phyloP scores from a whole-genome alignment of 1,284 basidiomycete genomes.

The Cutaneotrichosporon cavernicola region DNA sequence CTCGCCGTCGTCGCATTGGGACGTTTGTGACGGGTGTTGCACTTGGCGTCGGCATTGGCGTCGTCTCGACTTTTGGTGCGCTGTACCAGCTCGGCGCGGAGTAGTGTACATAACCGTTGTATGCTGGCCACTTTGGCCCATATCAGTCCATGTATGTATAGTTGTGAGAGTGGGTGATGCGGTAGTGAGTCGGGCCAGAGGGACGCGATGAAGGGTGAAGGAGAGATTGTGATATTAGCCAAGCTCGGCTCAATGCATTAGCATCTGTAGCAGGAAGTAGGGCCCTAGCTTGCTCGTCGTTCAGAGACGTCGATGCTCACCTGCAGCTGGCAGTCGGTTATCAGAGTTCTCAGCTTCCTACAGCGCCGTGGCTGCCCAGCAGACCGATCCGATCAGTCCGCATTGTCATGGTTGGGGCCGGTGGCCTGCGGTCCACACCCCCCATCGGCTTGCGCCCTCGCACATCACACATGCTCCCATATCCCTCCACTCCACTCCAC shows the following conservation, averaged over 20 bases:
- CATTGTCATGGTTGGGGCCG: no score
- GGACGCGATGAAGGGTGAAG: not conserved
- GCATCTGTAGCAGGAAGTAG: no score
- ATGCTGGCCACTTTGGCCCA: not conserved
- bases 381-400: not conserved
- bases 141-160: constrained; percentile 1
- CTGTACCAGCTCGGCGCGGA: constrained; percentile 12
- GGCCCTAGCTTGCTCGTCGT: not conserved
- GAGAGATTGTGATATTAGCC: not conserved
- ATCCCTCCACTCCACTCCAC: not conserved
- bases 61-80: constrained; percentile 1
- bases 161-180: not conserved
- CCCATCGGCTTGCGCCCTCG: not conserved
- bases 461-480: not conserved
- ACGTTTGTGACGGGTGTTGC: not conserved
- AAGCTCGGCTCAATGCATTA: no score
- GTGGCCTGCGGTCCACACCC: no score
- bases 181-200: not conserved
- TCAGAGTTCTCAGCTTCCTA: not conserved
- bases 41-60: constrained; percentile 1
- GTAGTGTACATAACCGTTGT: not conserved
- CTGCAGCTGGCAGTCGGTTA: not conserved
- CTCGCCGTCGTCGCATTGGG: not conserved
- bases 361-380: not conserved
- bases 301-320: not conserved